A percentile compares a stretch with the other conserved stretches of the same genome.
Conservation (phyloP, 306 rosid genomes). For the Astragalus glycyphyllos region DNA sequence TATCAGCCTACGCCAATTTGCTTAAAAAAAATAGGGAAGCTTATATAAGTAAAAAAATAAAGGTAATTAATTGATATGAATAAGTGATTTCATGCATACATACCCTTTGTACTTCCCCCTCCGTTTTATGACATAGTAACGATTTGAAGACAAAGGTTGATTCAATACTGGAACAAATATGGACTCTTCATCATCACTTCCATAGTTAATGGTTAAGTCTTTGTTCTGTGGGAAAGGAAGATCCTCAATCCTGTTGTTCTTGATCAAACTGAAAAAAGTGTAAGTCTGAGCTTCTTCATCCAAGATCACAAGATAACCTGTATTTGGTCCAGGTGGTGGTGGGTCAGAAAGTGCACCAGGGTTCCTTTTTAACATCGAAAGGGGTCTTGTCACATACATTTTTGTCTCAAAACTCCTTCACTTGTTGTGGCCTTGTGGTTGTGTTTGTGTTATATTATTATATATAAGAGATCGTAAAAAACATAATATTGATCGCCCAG, state of each 20-base stretch:
- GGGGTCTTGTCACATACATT: constrained; percentile 53
- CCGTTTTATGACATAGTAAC: constrained; percentile 60
- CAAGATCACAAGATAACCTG: constrained; percentile 45
- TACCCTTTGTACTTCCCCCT: constrained; percentile 50
- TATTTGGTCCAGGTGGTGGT: constrained; percentile 47
- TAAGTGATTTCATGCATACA: constrained; percentile 18
- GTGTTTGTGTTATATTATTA: too few relatives aligned
- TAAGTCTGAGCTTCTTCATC: constrained; percentile 48
- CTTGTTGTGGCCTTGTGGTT: too few relatives aligned
- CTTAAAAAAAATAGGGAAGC: too few relatives aligned
- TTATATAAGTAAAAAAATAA: neutral
- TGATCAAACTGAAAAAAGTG: constrained; percentile 34
- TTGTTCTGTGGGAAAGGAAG: constrained; percentile 58
- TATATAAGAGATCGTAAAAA: too few relatives aligned
- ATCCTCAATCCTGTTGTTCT: neutral
- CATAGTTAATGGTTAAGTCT: constrained; percentile 30
- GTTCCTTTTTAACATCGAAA: constrained; percentile 38
- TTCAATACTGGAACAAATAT: constrained; percentile 69
- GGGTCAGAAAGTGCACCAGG: constrained; percentile 36
- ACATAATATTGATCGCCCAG: too few relatives aligned
- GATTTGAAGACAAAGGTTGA: constrained; percentile 61
- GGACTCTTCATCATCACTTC: constrained; percentile 33
- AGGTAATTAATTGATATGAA: neutral
- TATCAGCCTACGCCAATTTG: too few relatives aligned
- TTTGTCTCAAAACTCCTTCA: neutral